Base-by-base conservation (phyloP, 2,329 filamentous ascomycete species). In the Paecilomyces sp. region DNA sequence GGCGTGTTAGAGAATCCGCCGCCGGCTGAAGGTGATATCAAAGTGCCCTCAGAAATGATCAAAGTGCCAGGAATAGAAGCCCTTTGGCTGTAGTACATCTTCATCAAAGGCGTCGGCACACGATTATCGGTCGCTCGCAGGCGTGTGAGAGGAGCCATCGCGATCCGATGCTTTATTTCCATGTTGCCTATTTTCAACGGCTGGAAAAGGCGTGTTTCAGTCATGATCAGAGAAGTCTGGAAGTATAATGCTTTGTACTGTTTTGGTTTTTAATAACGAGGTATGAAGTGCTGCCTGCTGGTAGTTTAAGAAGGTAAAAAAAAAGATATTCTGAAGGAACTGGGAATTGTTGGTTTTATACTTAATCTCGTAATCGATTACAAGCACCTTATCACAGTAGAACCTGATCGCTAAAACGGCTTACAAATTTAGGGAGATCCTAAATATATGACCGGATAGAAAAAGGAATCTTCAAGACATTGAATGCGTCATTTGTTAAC, bases 91-190 rank as follows among this genome's bases (percentile, higher is more conserved):
- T 85, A 85, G 72, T 85, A 82, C 58, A 83, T 77, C 22, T 73
- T 68, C 2, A 76, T 74, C 64, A 78, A 65, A 56, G 75, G 70
- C 61, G 76, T 67, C 22, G 80, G 79, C 3, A 79, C 76, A 64
- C 82, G 79, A 58, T 82, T 72, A 58, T 84, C 73, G 57, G 77
- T 74, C 56, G 75, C 75, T 57, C 82, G 80, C 67, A 77, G 78
- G n/a, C 83, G 79, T n/a, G 83, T 85, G 58, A 88, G 71, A 1
- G 85, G 83, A 0, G 84, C 80, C 75, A 87, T 80, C 50, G 77
- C 79, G 36, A 87, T 66, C 41, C 81, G 79, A 64, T 79, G 75
- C 41, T 72, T 68, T 30, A 83, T 74, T 12, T 71, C 64, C 62
- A 74, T 63, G 25, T 66, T 63, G 30, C 80, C 80, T 24, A 82